These are phyloP conservation scores for Chenopodium album DNA, from an alignment of 148 eudicot species.

Conservation along the genomic window DNA sequence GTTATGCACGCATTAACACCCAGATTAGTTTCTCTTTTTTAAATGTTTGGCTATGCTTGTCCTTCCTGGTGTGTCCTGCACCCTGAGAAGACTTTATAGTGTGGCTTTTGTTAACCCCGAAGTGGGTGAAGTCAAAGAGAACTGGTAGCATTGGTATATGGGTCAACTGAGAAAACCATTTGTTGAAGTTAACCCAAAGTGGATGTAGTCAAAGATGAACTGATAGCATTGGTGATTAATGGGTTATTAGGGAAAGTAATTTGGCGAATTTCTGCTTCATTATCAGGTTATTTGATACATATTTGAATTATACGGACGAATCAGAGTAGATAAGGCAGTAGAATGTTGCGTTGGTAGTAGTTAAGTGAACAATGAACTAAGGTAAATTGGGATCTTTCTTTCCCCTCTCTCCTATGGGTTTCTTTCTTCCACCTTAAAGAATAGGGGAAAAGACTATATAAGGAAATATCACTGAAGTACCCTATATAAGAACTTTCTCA, in stretches of 20 bases:
- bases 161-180: background rate
- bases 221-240: background rate
- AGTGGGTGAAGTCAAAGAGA: too few species aligned
- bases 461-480: background rate
- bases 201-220: background rate
- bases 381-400: background rate
- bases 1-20: too few species aligned
- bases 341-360: background rate
- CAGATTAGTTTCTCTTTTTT: too few species aligned
- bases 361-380: background rate
- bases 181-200: background rate
- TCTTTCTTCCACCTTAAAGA: background rate
- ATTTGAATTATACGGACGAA: background rate
- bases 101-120: background rate
- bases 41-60: background rate
- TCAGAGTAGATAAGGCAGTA: background rate
- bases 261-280: background rate
- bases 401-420: background rate
- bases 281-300: background rate
- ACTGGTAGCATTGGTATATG: background rate
- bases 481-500: background rate
- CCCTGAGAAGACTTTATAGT: background rate
- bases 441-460: background rate
- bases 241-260: background rate
- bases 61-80: background rate